phyloP scores from a whole-genome alignment of 257 asterid genomes.

The Lavandula angustifolia region DNA sequence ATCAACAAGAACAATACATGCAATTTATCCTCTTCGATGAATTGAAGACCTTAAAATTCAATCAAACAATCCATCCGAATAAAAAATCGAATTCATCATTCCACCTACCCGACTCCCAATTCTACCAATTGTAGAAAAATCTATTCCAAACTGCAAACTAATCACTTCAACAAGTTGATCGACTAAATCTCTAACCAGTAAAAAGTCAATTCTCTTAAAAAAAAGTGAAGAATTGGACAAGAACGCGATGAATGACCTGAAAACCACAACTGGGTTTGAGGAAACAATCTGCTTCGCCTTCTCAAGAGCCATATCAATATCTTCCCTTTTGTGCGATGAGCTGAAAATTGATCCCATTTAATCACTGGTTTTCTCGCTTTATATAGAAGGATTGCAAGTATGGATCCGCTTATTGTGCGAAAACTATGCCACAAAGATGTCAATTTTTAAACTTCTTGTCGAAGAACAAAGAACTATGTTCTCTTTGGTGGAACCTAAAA shows the following conservation, averaged over 20 bases:
- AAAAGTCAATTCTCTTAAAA: slow-evolving; percentile 10
- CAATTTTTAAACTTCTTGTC: slow-evolving; percentile 16
- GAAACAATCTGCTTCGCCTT: slow-evolving; percentile 72
- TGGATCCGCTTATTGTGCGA: slow-evolving; percentile 36
- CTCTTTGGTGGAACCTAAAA: no score
- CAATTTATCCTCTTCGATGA: background rate
- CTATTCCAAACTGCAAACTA: background rate
- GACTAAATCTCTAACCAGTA: background rate
- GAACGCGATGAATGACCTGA: slow-evolving; percentile 44
- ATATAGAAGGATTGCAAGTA: slow-evolving; percentile 27
- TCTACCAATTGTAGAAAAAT: background rate
- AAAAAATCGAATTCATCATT: no score
- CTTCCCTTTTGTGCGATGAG: slow-evolving; percentile 47
- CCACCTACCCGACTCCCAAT: background rate
- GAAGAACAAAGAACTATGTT: background rate
- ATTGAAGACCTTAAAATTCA: background rate
- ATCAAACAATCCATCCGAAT: background rate
- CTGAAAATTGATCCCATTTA: slow-evolving; percentile 71
- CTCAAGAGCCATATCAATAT: slow-evolving; percentile 57
- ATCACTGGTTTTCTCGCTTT: background rate
- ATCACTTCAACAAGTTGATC: background rate
- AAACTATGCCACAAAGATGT: slow-evolving; percentile 29
- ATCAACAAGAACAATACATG: background rate
- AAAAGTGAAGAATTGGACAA: background rate
- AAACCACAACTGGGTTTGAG: slow-evolving; percentile 68